Evolutionary conservation across 1,284 basidiomycete genomes (phyloP).

Genomic region (Moesziomyces sp.): DNA sequence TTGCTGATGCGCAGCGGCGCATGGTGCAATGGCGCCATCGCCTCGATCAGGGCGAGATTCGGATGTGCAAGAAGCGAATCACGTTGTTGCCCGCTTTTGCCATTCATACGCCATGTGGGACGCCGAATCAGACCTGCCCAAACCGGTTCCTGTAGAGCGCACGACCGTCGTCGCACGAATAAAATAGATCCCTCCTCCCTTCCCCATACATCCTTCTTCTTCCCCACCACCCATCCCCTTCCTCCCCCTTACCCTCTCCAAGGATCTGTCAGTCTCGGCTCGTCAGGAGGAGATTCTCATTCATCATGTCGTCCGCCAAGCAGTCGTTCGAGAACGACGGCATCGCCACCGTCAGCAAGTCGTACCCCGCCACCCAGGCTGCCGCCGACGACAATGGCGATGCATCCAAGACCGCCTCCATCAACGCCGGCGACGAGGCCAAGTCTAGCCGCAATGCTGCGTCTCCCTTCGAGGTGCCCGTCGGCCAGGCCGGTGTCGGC

Average conservation of each 20-base stretch:
- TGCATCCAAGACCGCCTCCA: slow-evolving; percentile 25
- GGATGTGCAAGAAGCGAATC: slow-evolving; percentile 4
- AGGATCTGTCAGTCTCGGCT: slow-evolving; percentile 17
- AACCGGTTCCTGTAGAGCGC: too few species aligned
- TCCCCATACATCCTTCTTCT: not conserved
- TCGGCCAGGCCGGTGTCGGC: slow-evolving; percentile 36
- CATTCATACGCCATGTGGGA: not conserved
- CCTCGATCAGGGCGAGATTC: not conserved
- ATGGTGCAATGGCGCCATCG: slow-evolving; percentile 6
- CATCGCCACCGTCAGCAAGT: slow-evolving; percentile 37
- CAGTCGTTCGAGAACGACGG: slow-evolving; percentile 34
- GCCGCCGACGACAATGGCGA: slow-evolving; percentile 8
- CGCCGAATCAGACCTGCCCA: too few species aligned
- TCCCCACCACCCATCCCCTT: not conserved
- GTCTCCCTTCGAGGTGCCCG: slow-evolving; percentile 42
- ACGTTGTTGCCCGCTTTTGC: not conserved
- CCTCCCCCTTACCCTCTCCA: slow-evolving; percentile 6
- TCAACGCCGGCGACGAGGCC: slow-evolving; percentile 14
- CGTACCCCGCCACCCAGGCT: slow-evolving; percentile 14
- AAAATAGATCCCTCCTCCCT: slow-evolving; percentile 3
- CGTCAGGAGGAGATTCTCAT: slow-evolving; percentile 31
- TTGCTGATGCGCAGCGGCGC: too few species aligned
- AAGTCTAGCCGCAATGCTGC: slow-evolving; percentile 16
- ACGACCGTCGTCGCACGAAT: slow-evolving; percentile 1
- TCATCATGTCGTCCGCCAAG: slow-evolving; percentile 33